Percentiles rank a stretch among this genome's conserved stretches.
Conservation (phyloP, 257 asterid species). For the Przewalskia tangutica region DNA sequence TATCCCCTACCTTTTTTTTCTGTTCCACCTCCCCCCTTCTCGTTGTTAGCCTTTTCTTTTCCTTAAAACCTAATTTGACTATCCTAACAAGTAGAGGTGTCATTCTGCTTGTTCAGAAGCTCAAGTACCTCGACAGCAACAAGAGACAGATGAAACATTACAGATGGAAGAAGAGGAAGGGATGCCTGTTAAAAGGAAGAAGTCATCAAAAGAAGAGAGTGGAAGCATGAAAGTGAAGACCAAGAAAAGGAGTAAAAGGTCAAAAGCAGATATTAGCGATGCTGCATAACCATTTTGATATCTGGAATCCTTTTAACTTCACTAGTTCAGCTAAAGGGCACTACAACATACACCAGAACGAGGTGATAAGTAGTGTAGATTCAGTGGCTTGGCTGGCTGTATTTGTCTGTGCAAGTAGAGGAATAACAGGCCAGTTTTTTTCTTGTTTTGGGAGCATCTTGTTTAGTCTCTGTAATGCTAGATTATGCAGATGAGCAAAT, state of each 20-base stretch:
- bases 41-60: background rate
- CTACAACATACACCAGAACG: background rate
- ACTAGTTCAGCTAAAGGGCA: background rate
- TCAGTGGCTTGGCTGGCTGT: background rate
- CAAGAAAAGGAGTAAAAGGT: constrained; percentile 28
- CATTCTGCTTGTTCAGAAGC: constrained; percentile 9
- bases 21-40: background rate
- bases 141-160: constrained; percentile 9
- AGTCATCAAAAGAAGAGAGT: constrained; percentile 15
- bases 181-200: constrained; percentile 30
- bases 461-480: background rate
- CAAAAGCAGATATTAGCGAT: background rate
- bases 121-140: constrained; percentile 13
- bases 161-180: constrained; percentile 18
- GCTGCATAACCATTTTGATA: background rate
- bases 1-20: background rate
- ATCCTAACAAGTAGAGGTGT: background rate
- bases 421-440: background rate
- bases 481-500: background rate
- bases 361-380: background rate
- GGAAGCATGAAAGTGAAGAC: constrained; percentile 36
- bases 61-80: background rate
- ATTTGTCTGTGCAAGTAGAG: background rate
- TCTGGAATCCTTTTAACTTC: background rate
- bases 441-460: background rate